Percentiles rank a stretch among this genome's conserved stretches.
phyloP scores from a whole-genome alignment of 768 basidiomycete species.

The Suillus spraguei region DNA sequence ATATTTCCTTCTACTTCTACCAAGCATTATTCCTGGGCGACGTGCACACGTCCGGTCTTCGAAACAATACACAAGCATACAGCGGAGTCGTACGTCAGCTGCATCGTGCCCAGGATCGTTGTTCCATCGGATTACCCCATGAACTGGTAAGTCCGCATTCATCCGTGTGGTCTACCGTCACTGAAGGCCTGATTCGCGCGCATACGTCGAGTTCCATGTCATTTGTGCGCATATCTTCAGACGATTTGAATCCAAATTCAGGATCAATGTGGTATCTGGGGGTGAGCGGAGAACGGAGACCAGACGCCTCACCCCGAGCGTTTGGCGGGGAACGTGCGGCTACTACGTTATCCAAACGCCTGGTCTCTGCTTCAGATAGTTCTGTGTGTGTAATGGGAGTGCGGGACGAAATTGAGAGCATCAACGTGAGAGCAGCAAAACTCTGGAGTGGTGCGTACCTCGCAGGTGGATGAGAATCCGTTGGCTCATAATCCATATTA shows the following conservation, averaged over 20 bases:
- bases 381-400: constrained; percentile 15
- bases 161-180: constrained; percentile 27
- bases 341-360: constrained; percentile 30
- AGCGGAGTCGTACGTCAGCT: not conserved
- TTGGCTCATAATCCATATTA: constrained; percentile 66
- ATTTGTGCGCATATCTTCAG: not conserved
- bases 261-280: constrained; percentile 25
- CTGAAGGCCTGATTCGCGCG: constrained; percentile 29
- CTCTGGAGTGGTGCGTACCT: constrained; percentile 33
- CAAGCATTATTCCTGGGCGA: not conserved
- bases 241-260: constrained; percentile 22
- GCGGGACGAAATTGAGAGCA: not conserved
- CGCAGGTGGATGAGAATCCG: constrained; percentile 59
- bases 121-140: constrained; percentile 19
- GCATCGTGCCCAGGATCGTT: constrained; percentile 7
- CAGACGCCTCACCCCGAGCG: constrained; percentile 20
- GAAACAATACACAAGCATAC: not conserved
- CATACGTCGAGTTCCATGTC: constrained; percentile 34
- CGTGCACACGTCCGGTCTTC: not conserved
- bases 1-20: not conserved
- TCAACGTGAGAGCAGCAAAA: not conserved
- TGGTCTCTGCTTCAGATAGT: constrained; percentile 26
- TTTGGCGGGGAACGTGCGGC: constrained; percentile 15
- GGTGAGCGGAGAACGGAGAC: constrained; percentile 27
- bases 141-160: constrained; percentile 15